These are phyloP conservation scores for Eucalyptus shirleyi DNA, from an alignment of 345 rosid species.

Conservation along the genomic window DNA sequence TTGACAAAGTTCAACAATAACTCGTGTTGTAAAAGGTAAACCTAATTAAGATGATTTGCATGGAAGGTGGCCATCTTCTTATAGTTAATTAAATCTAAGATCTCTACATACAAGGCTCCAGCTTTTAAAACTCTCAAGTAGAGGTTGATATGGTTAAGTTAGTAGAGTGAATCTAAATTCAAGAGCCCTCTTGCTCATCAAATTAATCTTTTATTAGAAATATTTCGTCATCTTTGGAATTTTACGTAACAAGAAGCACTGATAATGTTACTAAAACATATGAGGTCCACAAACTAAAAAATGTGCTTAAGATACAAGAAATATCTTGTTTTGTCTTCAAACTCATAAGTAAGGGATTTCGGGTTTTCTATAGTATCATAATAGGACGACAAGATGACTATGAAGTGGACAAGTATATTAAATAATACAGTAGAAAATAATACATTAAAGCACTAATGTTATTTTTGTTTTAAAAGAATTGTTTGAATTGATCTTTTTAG, in stretches of 20 bases:
- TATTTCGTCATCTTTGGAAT: background rate
- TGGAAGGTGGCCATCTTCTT: background rate
- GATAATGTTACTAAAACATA: background rate
- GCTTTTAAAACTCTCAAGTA: background rate
- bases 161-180: background rate
- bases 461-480: too few relatives aligned
- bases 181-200: background rate
- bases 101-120: rapidly evolving
- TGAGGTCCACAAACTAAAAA: background rate
- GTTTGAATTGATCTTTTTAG: background rate
- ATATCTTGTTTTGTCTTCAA: background rate
- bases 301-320: rapidly evolving
- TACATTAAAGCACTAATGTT: too few relatives aligned
- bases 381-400: rapidly evolving
- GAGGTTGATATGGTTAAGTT: background rate
- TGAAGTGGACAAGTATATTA: rapidly evolving
- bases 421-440: rapidly evolving
- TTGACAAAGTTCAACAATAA: background rate
- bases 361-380: background rate
- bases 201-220: background rate
- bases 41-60: background rate
- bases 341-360: rapidly evolving
- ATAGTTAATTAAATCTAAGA: background rate
- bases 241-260: background rate
- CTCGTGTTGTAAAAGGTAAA: background rate